A percentile compares a stretch with the other conserved stretches of the same genome.
phyloP scores from a whole-genome alignment of 768 basidiomycete species.

The Megacollybia marginata region DNA sequence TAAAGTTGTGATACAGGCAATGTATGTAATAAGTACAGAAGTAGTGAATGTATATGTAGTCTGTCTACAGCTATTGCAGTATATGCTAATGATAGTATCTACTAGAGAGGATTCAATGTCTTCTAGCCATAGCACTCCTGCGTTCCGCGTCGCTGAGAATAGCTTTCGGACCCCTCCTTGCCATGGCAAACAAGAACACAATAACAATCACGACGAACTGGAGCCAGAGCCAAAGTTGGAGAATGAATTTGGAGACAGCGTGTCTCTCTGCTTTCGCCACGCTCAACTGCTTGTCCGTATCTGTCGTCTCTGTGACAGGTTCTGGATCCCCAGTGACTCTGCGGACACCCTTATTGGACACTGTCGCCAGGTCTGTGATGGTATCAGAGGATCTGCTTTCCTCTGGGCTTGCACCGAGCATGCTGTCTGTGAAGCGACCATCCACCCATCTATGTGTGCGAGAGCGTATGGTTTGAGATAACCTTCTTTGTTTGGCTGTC shows the following conservation, averaged over 20 bases:
- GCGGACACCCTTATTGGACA: slow-evolving; percentile 5
- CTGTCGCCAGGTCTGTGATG: not conserved
- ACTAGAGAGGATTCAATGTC: not conserved
- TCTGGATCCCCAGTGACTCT: slow-evolving; percentile 19
- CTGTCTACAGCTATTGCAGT: too few relatives aligned
- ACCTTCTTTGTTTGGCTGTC: slow-evolving; percentile 28
- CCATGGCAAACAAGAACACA: slow-evolving; percentile 79
- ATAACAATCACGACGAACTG: slow-evolving; percentile 71
- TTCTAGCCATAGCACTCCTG: not conserved
- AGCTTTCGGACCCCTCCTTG: slow-evolving; percentile 65
- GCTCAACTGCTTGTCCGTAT: not conserved
- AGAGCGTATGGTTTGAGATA: slow-evolving; percentile 46
- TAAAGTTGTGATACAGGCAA: too few relatives aligned
- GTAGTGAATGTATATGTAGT: too few relatives aligned
- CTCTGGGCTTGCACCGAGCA: slow-evolving; percentile 10
- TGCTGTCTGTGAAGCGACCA: slow-evolving; percentile 39
- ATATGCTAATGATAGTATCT: too few relatives aligned
- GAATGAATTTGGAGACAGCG: slow-evolving; percentile 25
- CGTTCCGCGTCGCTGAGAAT: slow-evolving; percentile 42
- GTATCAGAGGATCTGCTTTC: not conserved
- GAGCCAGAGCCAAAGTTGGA: slow-evolving; percentile 81
- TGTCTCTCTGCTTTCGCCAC: slow-evolving; percentile 1
- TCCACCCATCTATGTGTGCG: slow-evolving; percentile 56
- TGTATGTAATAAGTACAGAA: too few relatives aligned
- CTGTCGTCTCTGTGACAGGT: slow-evolving; percentile 32